Base-by-base conservation (phyloP, 257 asterid species). In the Cruciata laevipes region DNA sequence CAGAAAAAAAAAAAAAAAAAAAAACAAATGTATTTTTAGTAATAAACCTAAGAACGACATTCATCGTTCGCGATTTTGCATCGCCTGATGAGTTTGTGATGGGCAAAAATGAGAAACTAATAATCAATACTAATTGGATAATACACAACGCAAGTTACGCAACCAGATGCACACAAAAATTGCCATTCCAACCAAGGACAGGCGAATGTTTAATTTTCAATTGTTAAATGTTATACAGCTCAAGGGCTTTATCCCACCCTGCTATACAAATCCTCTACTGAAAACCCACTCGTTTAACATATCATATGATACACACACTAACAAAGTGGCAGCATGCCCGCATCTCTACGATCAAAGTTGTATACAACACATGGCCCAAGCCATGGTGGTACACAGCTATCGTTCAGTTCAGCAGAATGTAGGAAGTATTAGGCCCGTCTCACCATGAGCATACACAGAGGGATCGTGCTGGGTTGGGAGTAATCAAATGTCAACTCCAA, bases 171-270 rank as follows among this genome's bases (percentile, higher is more conserved):
- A 27, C 65, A 60, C 40, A 13, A 60, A 60, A 27, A 14, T 37
- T 37, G 42, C 42, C 42, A 37, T 37, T 51, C 33, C 61, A 66
- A 42, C 57, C 57, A 66, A 12, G 24, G 24, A 25, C 59, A 65
- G 14, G 27, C n/a, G 9, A 27, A 31, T 24, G 66, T 18, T 65
- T 0, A 2, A 37, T n/a, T 53, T 51, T 47, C 55, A 47, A 47
- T 47, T 47, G 55, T 53, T 53, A 18, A 61, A 16, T 49, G 8
- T 47, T 3, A 20, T n/a, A 53, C 60, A 49, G 40, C 61, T 51
- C 70, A 17, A 49, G 47, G 69, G 69, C 69, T 68, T 57, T 58
- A 40, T 58, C 66, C 57, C 57, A 42, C 57, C 69, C 44, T 66
- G 60, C 40, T 66, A 47, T 66, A 66, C 16, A 47, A 25, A 65